Percentiles rank a stretch among this genome's conserved stretches.
phyloP scores from a whole-genome alignment of 2,329 filamentous ascomycete genomes.

The Aspergillus glaucus region DNA sequence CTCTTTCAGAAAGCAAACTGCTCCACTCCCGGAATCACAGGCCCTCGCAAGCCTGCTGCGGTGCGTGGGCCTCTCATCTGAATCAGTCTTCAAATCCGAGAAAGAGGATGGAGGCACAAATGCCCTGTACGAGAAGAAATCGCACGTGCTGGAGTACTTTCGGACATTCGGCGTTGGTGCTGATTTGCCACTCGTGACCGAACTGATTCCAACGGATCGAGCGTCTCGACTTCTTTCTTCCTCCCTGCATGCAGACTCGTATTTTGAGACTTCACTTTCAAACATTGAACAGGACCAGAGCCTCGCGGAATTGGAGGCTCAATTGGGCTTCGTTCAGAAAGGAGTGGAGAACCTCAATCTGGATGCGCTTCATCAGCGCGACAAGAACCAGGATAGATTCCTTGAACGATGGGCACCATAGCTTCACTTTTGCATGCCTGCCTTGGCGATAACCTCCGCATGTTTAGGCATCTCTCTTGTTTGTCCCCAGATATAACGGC shows the following conservation, averaged over 20 bases:
- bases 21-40: constrained; percentile 14
- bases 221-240: constrained; percentile 28
- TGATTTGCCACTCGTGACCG: constrained; percentile 25
- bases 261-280: constrained; percentile 21
- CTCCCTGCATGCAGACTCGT: constrained; percentile 24
- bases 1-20: constrained; percentile 9
- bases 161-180: constrained; percentile 21
- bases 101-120: constrained; percentile 12
- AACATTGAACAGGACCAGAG: constrained; percentile 21
- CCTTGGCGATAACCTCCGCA: too few species aligned
- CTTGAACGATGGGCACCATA: constrained; percentile 27
- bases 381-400: constrained; percentile 25
- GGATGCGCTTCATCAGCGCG: constrained; percentile 26
- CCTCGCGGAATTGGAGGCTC: constrained; percentile 24
- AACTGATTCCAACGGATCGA: constrained; percentile 24
- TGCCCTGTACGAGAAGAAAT: constrained; percentile 24
- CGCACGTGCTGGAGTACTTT: constrained; percentile 22
- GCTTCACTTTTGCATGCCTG: background rate
- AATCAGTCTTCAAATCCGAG: constrained; percentile 20
- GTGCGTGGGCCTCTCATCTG: constrained; percentile 25
- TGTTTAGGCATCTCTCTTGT: too few species aligned
- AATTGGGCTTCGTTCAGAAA: constrained; percentile 25
- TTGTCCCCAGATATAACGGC: too few species aligned
- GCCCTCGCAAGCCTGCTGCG: constrained; percentile 27
- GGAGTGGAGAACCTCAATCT: constrained; percentile 28